Evolutionary conservation across 495 filamentous ascomycete genomes (phyloP).

Genomic region (Eremomyces bilateralis): DNA sequence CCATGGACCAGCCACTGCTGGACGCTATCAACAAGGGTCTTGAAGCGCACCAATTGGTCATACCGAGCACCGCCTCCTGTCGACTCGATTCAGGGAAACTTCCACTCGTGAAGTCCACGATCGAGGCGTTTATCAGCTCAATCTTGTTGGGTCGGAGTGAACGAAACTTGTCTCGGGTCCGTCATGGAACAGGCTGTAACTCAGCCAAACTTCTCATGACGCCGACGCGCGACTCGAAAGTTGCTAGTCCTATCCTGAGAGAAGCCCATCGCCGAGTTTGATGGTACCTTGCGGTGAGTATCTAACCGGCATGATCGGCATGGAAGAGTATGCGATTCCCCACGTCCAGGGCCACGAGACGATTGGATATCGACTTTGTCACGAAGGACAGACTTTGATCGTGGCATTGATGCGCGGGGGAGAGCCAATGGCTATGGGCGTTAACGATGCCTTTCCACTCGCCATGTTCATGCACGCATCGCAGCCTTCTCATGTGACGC

Average conservation of each 20-base stretch:
- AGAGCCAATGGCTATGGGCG: constrained; percentile 42
- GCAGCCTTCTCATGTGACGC: constrained; percentile 23
- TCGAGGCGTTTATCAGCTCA: constrained; percentile 19
- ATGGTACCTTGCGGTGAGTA: constrained; percentile 30
- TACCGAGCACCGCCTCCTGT: constrained; percentile 21
- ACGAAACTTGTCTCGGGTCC: constrained; percentile 11
- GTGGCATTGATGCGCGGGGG: constrained; percentile 45
- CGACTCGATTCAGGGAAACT: constrained; percentile 27
- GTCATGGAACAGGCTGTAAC: constrained; percentile 24
- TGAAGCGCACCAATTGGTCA: constrained; percentile 24
- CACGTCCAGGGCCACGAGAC: constrained; percentile 32
- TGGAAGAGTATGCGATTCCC: constrained; percentile 28
- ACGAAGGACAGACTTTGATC: constrained; percentile 32
- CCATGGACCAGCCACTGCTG: constrained; percentile 29
- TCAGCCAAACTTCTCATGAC: constrained; percentile 35
- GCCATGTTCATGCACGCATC: constrained; percentile 36
- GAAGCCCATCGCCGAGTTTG: constrained; percentile 30
- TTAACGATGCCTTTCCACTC: constrained; percentile 31
- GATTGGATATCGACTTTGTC: constrained; percentile 27
- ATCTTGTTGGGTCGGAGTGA: constrained; percentile 13
- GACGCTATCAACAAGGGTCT: constrained; percentile 25
- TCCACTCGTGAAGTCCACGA: constrained; percentile 22
- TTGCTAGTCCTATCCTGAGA: constrained; percentile 26
- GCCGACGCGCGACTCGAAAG: constrained; percentile 28
- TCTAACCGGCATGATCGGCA: constrained; percentile 26